Conservation (phyloP, 768 basidiomycete genomes). For the Psilocybe tampanensis region DNA sequence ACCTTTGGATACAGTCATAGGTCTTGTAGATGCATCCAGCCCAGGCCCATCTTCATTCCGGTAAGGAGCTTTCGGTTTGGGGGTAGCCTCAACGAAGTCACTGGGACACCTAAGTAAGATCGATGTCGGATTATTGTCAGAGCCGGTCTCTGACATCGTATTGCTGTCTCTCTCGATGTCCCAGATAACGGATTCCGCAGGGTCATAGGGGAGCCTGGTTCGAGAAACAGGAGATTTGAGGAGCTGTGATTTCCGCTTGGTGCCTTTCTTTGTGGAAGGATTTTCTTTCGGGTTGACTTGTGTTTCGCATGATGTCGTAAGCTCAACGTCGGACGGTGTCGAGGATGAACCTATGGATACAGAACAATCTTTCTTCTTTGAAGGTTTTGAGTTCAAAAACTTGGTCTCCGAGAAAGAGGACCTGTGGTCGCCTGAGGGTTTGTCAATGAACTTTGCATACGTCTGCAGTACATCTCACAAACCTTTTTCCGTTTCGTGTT, state of each 20-base stretch:
- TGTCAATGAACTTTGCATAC: not conserved
- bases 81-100: not conserved
- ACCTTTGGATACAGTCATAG: no score
- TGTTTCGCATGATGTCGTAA: not conserved
- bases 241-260: not conserved
- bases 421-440: not conserved
- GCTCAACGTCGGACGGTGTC: not conserved
- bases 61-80: not conserved
- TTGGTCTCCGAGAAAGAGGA: conserved; percentile 46
- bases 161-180: conserved; percentile 30
- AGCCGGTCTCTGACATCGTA: conserved; percentile 6
- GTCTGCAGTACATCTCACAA: conserved; percentile 23
- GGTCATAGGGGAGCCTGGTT: conserved; percentile 15
- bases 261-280: not conserved
- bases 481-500: no score
- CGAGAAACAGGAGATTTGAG: not conserved
- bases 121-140: conserved; percentile 11
- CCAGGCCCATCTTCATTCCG: no score
- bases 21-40: not conserved
- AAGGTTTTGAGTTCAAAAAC: conserved; percentile 39
- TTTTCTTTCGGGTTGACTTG: not conserved
- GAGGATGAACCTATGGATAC: conserved; percentile 9
- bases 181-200: conserved; percentile 32
- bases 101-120: conserved; percentile 9
- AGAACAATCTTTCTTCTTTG: not conserved